Percentiles rank a stretch among this genome's conserved stretches.
phyloP scores from a whole-genome alignment of 352 stramenopile genomes.

The Phytophthora rubi region DNA sequence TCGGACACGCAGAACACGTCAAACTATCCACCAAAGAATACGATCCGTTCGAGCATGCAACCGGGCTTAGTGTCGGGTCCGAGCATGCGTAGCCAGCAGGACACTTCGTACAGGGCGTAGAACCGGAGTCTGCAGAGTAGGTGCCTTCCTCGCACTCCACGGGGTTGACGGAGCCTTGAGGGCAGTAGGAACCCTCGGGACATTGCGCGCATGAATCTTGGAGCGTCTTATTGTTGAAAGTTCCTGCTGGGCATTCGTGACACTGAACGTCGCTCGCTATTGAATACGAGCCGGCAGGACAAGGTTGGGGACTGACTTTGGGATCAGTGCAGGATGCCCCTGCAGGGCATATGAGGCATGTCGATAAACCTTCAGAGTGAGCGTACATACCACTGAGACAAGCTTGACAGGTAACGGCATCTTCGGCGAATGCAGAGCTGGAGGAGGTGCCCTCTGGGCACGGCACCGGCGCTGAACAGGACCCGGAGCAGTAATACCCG shows the following conservation, averaged over 20 bases:
- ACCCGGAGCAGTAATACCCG: conserved; percentile 56
- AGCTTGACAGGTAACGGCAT: conserved; percentile 32
- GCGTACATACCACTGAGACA: conserved; percentile 59
- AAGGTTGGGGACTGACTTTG: conserved; percentile 34
- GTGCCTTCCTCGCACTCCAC: conserved; percentile 40
- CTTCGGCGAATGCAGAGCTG: conserved; percentile 33
- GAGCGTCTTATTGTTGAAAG: conserved; percentile 38
- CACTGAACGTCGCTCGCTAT: conserved; percentile 42
- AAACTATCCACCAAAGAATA: conserved; percentile 32
- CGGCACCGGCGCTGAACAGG: conserved; percentile 40
- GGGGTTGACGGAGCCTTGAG: conserved; percentile 35
- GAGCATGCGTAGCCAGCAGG: conserved; percentile 34
- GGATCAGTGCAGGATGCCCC: conserved; percentile 41
- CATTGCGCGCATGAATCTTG: conserved; percentile 51
- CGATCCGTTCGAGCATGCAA: conserved; percentile 26
- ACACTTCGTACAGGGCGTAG: conserved; percentile 44
- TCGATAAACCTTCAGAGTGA: conserved; percentile 34
- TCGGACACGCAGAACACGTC: conserved; percentile 28
- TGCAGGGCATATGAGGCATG: conserved; percentile 48
- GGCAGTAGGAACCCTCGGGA: conserved; percentile 56
- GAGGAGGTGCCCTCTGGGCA: conserved; percentile 58
- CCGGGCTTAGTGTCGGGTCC: conserved; percentile 25
- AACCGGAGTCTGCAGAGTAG: conserved; percentile 45
- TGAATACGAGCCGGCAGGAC: conserved; percentile 62
- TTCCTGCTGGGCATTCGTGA: conserved; percentile 53